These are phyloP conservation scores for Auricularia heimuer DNA, from an alignment of 768 basidiomycete species.

Conservation along the genomic window DNA sequence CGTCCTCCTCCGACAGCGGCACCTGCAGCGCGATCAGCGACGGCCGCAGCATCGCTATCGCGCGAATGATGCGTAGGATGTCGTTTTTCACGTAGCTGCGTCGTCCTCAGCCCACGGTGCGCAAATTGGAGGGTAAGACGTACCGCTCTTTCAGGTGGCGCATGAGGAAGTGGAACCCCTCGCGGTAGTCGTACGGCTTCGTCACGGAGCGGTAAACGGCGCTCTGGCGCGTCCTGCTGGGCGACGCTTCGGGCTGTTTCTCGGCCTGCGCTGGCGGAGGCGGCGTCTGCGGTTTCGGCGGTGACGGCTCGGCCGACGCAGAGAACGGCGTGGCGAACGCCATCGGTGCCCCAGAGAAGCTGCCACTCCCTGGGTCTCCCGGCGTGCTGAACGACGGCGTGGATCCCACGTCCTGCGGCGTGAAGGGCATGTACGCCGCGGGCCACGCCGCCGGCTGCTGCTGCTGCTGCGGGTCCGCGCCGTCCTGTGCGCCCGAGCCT, in stretches of 20 bases:
- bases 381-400: background rate
- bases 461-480: background rate
- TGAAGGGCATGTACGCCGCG: background rate
- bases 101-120: slow-evolving; percentile 26
- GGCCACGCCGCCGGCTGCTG: background rate
- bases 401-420: background rate
- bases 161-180: slow-evolving; percentile 96
- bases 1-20: slow-evolving; percentile 93
- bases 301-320: background rate
- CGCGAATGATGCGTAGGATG: slow-evolving; percentile 86
- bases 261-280: slow-evolving; percentile 13
- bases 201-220: slow-evolving; percentile 56
- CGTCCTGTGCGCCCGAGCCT: slow-evolving; percentile 25
- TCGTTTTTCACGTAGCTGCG: slow-evolving; percentile 82
- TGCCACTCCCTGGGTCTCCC: too few relatives aligned
- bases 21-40: slow-evolving; percentile 96
- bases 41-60: slow-evolving; percentile 91
- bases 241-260: background rate
- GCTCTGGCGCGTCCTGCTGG: slow-evolving; percentile 10
- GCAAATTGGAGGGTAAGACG: slow-evolving; percentile 30
- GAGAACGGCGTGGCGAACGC: background rate
- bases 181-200: slow-evolving; percentile 86
- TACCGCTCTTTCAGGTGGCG: slow-evolving; percentile 69
- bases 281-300: background rate
- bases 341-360: background rate